phyloP scores from a whole-genome alignment of 73 alveolate genomes.

The Paramecium pentaurelia region DNA sequence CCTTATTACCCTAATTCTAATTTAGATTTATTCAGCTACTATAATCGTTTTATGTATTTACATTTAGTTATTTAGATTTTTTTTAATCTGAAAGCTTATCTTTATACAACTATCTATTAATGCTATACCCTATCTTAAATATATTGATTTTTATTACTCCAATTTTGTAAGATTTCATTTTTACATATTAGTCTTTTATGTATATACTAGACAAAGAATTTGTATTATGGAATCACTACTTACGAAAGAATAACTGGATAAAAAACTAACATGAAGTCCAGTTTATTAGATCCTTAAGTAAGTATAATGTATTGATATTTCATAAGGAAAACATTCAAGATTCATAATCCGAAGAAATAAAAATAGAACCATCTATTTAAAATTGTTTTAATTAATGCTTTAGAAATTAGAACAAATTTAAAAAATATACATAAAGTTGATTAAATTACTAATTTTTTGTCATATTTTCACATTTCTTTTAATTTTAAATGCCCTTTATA shows the following conservation, averaged over 20 bases:
- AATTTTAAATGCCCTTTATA: not conserved
- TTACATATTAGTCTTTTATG: not conserved
- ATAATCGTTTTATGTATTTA: not conserved
- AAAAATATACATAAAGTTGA: conserved; percentile 4
- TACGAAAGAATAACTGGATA: not conserved
- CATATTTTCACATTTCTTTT: not conserved
- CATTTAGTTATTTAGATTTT: not conserved
- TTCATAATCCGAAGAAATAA: not conserved
- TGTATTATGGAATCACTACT: conserved; percentile 9
- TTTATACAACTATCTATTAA: not conserved
- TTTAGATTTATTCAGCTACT: not conserved
- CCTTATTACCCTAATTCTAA: not conserved
- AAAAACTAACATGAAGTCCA: not conserved
- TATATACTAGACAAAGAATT: not conserved
- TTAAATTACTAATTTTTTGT: not conserved
- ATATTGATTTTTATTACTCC: not conserved
- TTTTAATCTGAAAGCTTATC: not conserved
- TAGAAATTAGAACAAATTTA: not conserved
- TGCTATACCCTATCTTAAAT: not conserved
- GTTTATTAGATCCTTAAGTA: not conserved
- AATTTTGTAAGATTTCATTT: not conserved
- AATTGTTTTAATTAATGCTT: not conserved
- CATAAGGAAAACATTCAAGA: not conserved
- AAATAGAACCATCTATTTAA: not conserved
- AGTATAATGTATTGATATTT: not conserved